These are phyloP conservation scores for Blastobotrys proliferans DNA, from an alignment of 1,139 yeast genomes.

Conservation along the genomic window DNA sequence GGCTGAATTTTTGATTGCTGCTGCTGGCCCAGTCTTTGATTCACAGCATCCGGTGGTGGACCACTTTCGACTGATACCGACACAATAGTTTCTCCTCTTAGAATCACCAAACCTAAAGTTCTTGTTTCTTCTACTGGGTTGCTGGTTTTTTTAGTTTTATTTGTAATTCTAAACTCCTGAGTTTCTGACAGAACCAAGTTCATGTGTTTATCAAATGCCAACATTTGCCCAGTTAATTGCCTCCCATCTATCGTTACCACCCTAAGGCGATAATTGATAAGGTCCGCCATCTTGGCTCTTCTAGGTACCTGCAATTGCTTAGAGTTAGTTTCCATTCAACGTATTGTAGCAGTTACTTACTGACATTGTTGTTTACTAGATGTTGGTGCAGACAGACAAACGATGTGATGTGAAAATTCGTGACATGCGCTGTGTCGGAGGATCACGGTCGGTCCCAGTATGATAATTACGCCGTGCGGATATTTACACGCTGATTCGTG, in stretches of 20 bases:
- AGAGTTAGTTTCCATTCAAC: too few relatives aligned
- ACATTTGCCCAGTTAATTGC: slow-evolving; percentile 68
- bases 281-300: slow-evolving; percentile 52
- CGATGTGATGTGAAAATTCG: too few relatives aligned
- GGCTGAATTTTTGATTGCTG: slow-evolving; percentile 32
- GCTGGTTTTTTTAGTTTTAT: slow-evolving; percentile 44
- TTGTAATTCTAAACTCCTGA: slow-evolving; percentile 75
- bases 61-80: slow-evolving; percentile 77
- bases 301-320: slow-evolving; percentile 31
- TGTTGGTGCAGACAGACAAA: too few relatives aligned
- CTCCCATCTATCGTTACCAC: slow-evolving; percentile 73
- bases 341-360: too few relatives aligned
- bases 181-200: slow-evolving; percentile 82
- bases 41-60: slow-evolving; percentile 47
- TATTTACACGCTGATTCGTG: too few relatives aligned
- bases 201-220: slow-evolving; percentile 88
- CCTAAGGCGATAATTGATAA: slow-evolving; percentile 68
- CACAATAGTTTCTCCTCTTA: slow-evolving; percentile 89
- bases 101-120: slow-evolving; percentile 70
- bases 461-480: too few relatives aligned
- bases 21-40: slow-evolving; percentile 1
- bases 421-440: too few relatives aligned
- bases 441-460: too few relatives aligned
- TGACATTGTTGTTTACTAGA: too few relatives aligned
- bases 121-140: slow-evolving; percentile 55